Evolutionary conservation across 345 rosid species (phyloP).

Genomic region (Rhodamnia argentea): DNA sequence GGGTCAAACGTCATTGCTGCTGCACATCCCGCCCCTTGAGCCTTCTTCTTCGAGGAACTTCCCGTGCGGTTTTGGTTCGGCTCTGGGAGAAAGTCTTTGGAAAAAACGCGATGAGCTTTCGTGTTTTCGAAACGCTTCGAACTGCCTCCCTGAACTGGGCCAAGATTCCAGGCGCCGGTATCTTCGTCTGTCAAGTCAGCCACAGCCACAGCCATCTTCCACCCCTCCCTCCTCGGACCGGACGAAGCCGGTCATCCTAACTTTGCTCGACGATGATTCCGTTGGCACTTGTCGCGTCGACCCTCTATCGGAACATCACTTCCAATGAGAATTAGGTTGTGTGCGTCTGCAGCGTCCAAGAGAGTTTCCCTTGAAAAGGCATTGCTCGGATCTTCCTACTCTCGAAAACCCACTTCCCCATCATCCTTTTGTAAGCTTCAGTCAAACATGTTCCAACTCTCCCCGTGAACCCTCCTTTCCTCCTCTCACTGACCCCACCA

Average conservation of each 20-base stretch:
- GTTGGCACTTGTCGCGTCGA: neutral
- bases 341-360: neutral
- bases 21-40: neutral
- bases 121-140: too few relatives aligned
- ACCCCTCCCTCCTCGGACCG: neutral
- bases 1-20: neutral
- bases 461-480: neutral
- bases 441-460: neutral
- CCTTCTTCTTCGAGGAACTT: too few relatives aligned
- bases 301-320: neutral
- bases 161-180: neutral
- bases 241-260: neutral
- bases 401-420: neutral
- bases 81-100: too few relatives aligned
- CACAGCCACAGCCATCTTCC: neutral
- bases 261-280: neutral
- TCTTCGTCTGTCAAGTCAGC: neutral
- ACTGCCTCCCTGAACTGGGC: neutral
- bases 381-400: neutral
- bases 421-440: neutral
- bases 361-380: neutral
- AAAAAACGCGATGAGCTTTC: too few relatives aligned
- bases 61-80: too few relatives aligned
- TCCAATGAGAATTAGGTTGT: neutral
- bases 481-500: neutral